These are phyloP conservation scores for Cordyceps javanica DNA, from an alignment of 2,329 filamentous ascomycete species.

Conservation along the genomic window DNA sequence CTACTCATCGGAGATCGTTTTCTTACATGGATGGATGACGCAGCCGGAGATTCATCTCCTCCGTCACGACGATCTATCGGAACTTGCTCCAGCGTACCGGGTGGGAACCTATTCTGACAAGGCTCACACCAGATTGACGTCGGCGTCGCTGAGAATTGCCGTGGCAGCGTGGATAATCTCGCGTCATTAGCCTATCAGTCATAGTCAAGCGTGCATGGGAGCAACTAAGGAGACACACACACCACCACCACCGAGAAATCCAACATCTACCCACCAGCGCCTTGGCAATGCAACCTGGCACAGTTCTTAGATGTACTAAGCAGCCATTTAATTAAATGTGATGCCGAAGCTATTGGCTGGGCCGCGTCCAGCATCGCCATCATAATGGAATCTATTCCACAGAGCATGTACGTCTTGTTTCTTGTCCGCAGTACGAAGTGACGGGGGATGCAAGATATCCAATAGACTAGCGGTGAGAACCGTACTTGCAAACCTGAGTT, in stretches of 20 bases:
- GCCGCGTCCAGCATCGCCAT: not conserved
- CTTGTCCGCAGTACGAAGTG: no score
- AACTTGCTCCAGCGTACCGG: not conserved
- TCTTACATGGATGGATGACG: not conserved
- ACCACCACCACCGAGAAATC: not conserved
- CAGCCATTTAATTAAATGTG: not conserved
- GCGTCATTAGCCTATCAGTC: not conserved
- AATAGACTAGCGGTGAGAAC: not conserved
- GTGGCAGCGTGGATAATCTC: not conserved
- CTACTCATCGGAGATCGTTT: not conserved
- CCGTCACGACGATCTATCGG: not conserved
- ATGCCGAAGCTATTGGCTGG: not conserved
- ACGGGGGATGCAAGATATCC: no score
- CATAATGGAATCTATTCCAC: no score
- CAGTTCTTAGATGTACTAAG: not conserved
- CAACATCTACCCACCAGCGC: not conserved
- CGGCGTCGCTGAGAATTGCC: not conserved
- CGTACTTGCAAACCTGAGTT: no score
- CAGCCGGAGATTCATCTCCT: not conserved
- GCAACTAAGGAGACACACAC: no score
- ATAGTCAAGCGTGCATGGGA: not conserved
- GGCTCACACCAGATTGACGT: not conserved
- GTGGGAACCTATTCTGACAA: not conserved
- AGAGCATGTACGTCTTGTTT: no score
- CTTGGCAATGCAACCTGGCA: not conserved